phyloP scores from a whole-genome alignment of 805 yeast genomes.

The Monosporozyma siamensis region DNA sequence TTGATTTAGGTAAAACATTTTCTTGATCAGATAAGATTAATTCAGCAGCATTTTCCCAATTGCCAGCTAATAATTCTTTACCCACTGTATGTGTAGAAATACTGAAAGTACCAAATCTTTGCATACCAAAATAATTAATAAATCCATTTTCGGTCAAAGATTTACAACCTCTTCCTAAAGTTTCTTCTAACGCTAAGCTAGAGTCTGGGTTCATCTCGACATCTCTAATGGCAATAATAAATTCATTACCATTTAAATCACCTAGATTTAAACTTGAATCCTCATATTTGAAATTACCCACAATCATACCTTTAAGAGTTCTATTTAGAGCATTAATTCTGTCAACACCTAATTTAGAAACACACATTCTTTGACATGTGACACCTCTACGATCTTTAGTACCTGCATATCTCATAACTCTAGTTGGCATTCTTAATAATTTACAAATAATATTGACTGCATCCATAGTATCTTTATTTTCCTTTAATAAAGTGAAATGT shows the following conservation, averaged over 20 bases:
- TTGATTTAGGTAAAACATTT: conserved; percentile 70
- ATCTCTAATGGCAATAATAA: conserved; percentile 74
- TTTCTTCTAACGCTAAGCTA: conserved; percentile 33
- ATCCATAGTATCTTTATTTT: conserved; percentile 96
- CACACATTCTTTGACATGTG: conserved; percentile 74
- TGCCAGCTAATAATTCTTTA: conserved; percentile 51
- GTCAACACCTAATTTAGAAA: conserved; percentile 59
- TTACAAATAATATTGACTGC: conserved; percentile 68
- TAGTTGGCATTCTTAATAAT: conserved; percentile 65
- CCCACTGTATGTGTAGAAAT: conserved; percentile 87
- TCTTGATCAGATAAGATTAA: conserved; percentile 79
- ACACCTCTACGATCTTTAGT: conserved; percentile 96
- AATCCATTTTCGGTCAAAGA: conserved; percentile 64
- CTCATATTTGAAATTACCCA: conserved; percentile 71
- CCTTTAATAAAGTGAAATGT: conserved; percentile 79
- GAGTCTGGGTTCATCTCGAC: conserved; percentile 35
- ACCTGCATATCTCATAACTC: conserved; percentile 74
- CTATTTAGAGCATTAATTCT: conserved; percentile 70
- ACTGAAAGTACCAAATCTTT: conserved; percentile 93
- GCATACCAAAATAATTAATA: conserved; percentile 96
- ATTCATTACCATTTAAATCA: conserved; percentile 82
- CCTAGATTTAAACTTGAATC: conserved; percentile 63
- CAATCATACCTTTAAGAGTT: conserved; percentile 62
- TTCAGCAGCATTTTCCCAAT: conserved; percentile 76
- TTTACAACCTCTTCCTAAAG: conserved; percentile 43